phyloP scores from a whole-genome alignment of 1,284 basidiomycete genomes.

The Thelephora terrestris region DNA sequence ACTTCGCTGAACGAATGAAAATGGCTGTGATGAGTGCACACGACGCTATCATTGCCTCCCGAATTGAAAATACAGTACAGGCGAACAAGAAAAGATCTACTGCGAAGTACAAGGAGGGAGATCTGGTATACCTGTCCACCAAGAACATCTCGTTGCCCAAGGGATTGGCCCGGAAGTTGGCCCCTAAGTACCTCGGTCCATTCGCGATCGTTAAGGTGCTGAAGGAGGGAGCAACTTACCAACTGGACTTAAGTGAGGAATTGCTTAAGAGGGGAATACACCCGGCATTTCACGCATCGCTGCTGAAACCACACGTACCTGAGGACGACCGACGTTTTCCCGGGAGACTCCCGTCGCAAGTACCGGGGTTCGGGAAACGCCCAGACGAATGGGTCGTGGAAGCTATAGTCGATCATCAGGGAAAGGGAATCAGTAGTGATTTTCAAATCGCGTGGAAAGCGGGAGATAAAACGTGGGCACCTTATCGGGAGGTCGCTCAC shows the following conservation, averaged over 20 bases:
- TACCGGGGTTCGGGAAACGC: conserved; percentile 7
- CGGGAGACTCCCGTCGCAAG: conserved; percentile 11
- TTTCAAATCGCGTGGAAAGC: conserved; percentile 26
- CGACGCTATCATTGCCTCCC: background rate
- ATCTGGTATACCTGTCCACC: too few relatives aligned
- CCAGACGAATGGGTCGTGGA: conserved; percentile 24
- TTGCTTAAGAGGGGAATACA: conserved; percentile 19
- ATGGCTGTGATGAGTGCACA: background rate
- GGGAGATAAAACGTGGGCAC: too few relatives aligned
- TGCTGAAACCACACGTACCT: conserved; percentile 18
- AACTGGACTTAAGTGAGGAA: conserved; percentile 17
- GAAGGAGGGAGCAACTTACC: conserved; percentile 10
- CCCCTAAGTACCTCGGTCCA: conserved; percentile 20
- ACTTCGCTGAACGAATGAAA: too few relatives aligned
- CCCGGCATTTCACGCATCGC: conserved; percentile 21
- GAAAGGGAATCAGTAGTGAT: conserved; percentile 12
- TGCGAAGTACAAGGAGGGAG: conserved; percentile 11
- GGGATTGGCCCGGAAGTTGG: conserved; percentile 14
- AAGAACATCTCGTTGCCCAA: too few relatives aligned
- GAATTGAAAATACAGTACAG: background rate
- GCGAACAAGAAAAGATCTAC: conserved; percentile 1
- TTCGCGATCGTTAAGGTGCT: conserved; percentile 6
- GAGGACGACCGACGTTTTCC: conserved; percentile 24
- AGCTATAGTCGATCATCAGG: conserved; percentile 20
- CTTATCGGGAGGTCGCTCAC: too few relatives aligned